Evolutionary conservation across 305 asterid species (phyloP), one percentile per base, ranked within the genome.

Genomic region (Fraxinus sp.): DNA sequence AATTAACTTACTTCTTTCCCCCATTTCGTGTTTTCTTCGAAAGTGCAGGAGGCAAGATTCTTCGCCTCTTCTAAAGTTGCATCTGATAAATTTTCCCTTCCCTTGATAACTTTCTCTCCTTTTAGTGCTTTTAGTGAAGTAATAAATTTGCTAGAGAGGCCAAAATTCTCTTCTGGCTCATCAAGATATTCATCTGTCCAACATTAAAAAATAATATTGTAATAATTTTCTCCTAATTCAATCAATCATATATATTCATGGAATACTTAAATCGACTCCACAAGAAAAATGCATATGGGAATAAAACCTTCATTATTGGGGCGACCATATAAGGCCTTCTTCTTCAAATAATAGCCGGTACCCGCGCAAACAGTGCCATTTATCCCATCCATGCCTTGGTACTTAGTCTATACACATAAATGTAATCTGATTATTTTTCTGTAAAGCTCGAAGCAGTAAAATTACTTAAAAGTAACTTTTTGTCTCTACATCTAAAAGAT

Each of bases 341-440:
- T 94, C 89, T 87, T 90, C 86, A 93, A 37, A 84, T 87, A 92
- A 87, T 94, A 94, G 5, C 98, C 97, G 0, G 97, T 92, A n/a
- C 97, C 97, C 1, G 98, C 64, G 39, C 97, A 94, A 35, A 89
- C 88, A 0, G 95, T 84, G 77, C 98, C 97, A 3, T 91, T 86
- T 79, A 84, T 20, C 36, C 98, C 98, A 82, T 94, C 98, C 98
- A 94, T 94, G 28, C 98, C 98, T 92, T 93, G 97, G 82, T 90
- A 93, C 86, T 92, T 93, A 0, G 95, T 93, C 98, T 94, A 10
- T 68, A 55, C 49, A 55, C 66, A 55, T 55, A 55, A 55, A 55
- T 55, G 66, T 5, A n/a, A 55, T 55, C 66, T 55, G 66, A 55
- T 55, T 55, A 55, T 5, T n/a, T 55, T 52, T 52, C 22, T n/a